Evolutionary conservation across 768 basidiomycete genomes (phyloP), one percentile per base, ranked within the genome.

Genomic region (Suillus luteus): DNA sequence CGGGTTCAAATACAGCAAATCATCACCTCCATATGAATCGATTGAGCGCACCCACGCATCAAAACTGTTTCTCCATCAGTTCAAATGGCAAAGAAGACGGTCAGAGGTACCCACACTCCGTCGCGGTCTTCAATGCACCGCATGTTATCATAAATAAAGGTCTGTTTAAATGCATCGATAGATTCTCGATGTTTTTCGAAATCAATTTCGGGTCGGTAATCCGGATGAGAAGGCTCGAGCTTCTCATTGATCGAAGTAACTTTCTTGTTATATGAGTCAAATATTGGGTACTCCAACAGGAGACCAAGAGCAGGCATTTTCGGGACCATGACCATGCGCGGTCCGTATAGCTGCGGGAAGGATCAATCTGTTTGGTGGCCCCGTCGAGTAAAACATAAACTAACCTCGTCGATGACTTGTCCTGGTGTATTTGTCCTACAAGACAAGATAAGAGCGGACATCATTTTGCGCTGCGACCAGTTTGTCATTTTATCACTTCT

Each of bases 291-390:
- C 77, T 99, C 95, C 31, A 99, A 86, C 27, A 99, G 80, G 5
- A 99, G 83, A 14, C 97, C 97, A 19, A 99, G 83, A 2, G 95
- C 90, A 14, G 97, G 97, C 80, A 98, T 96, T 78, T 96, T 98
- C 19, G 97, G 97, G 24, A 98, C 84, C 71, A 92, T 86, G 41
- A 96, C 91, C 46, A 80, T 79, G 17, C 86, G 83, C 4, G 90
- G 88, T 1, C 89, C 90, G 69, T 92, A 99, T 17, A 94, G 82
- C 93, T 89, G 77, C 9, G 17, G 19, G 44, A 11, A 52, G 57
- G 41, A 12, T 17, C 11, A n/a, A 46, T 6, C 62, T 37, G 58
- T 55, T 52, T 35, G 7, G n/a, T 54, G 10, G 22, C 15, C 14
- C 0, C 14, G 27, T 24, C 46, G 17, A 43, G 44, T 51, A 40